phyloP scores from a whole-genome alignment of 2,329 filamentous ascomycete species.

The Fusarium clavum region DNA sequence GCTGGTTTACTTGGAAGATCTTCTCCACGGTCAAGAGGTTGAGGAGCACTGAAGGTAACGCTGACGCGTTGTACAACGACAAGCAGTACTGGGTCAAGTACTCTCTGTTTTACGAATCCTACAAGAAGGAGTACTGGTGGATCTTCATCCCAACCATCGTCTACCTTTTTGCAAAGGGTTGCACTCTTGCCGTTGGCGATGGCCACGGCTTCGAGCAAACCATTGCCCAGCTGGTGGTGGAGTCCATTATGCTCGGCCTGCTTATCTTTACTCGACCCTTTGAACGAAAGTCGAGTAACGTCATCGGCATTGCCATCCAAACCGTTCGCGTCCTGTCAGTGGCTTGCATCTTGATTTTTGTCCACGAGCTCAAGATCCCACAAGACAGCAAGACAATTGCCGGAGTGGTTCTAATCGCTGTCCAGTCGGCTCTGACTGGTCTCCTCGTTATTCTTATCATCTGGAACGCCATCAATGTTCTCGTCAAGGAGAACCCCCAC shows the following conservation, averaged over 20 bases:
- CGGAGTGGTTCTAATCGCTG: slow-evolving; percentile 90
- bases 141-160: slow-evolving; percentile 88
- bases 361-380: slow-evolving; percentile 88
- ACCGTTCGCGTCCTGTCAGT: slow-evolving; percentile 90
- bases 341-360: slow-evolving; percentile 89
- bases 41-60: slow-evolving; percentile 80
- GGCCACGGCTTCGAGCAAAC: slow-evolving; percentile 87
- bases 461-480: slow-evolving; percentile 87
- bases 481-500: slow-evolving; percentile 90
- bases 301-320: slow-evolving; percentile 94
- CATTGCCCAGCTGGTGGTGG: slow-evolving; percentile 82
- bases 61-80: slow-evolving; percentile 81
- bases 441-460: slow-evolving; percentile 87
- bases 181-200: slow-evolving; percentile 84
- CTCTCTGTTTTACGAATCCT: slow-evolving; percentile 96
- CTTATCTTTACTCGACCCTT: slow-evolving; percentile 89
- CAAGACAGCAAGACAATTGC: slow-evolving; percentile 95
- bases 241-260: slow-evolving; percentile 80
- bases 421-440: slow-evolving; percentile 87
- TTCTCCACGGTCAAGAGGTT: slow-evolving; percentile 79
- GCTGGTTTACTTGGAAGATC: slow-evolving; percentile 87
- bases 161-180: slow-evolving; percentile 92
- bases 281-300: slow-evolving; percentile 85
- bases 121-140: slow-evolving; percentile 97
- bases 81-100: slow-evolving; percentile 95